phyloP scores from a whole-genome alignment of 352 stramenopile genomes.

The Peronospora belbahrii region DNA sequence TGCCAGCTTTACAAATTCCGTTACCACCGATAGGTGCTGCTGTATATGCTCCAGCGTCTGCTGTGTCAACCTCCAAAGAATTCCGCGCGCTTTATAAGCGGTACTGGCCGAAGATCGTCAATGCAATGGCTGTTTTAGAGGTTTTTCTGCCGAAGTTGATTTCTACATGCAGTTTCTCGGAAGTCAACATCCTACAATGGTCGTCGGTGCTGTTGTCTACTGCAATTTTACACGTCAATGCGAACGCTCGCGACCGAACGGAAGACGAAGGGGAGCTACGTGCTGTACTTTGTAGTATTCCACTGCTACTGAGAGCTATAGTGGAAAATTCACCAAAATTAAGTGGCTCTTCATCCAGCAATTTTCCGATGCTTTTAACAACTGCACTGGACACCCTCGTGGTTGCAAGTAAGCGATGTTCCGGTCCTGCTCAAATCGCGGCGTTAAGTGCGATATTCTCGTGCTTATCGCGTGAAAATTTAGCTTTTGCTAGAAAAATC shows the following conservation, averaged over 20 bases:
- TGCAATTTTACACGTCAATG: constrained; percentile 38
- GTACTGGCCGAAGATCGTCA: constrained; percentile 50
- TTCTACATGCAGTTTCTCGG: neutral
- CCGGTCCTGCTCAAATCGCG: constrained; percentile 24
- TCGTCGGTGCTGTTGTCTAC: constrained; percentile 29
- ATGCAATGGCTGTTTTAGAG: constrained; percentile 32
- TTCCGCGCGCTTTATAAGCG: constrained; percentile 37
- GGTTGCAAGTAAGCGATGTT: constrained; percentile 32
- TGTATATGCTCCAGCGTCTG: constrained; percentile 2
- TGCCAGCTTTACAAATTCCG: constrained; percentile 31
- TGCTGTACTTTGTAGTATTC: constrained; percentile 30
- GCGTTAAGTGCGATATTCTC: constrained; percentile 35
- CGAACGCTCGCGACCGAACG: constrained; percentile 33
- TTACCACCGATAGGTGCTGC: constrained; percentile 9
- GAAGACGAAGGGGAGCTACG: constrained; percentile 33
- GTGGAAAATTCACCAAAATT: constrained; percentile 8
- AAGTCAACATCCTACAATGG: constrained; percentile 16
- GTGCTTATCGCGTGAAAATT: constrained; percentile 33
- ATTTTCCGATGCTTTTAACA: constrained; percentile 21
- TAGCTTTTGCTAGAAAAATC: constrained; percentile 19
- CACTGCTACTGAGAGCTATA: constrained; percentile 24
- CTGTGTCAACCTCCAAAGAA: constrained; percentile 10
- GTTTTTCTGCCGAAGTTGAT: constrained; percentile 28
- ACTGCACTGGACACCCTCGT: constrained; percentile 30
- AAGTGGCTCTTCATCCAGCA: constrained; percentile 6